Base-by-base conservation (phyloP, 495 filamentous ascomycete species). In the Annulohypoxylon stygium region DNA sequence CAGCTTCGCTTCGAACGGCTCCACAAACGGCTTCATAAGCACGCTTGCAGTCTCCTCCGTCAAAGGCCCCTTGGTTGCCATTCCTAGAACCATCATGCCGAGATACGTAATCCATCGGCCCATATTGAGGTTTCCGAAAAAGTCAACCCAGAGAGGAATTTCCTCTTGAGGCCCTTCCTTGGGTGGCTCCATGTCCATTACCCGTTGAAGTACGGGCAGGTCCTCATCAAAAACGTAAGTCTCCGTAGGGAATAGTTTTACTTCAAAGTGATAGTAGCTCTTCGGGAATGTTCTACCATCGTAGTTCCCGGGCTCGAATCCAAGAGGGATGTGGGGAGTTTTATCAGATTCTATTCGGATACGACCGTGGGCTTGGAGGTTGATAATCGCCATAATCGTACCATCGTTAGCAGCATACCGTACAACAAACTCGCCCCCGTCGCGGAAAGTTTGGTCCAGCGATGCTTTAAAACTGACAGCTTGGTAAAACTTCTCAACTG, bases 131-230 rank as follows among this genome's bases (percentile, higher is more conserved):
- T 86, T 79, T 0, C 87, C 89, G 58, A 93, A 88, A 53, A 97
- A 91, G 78, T 93, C 93, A 67, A 88, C 88, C 94, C 94, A 97
- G 26, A 94, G 80, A 0, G 94, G 94, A 18, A 93, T 73, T 76
- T 88, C 75, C 71, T 81, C 76, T 45, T 69, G 63, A 37, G 80
- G 73, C 34, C 80, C 76, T 34, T 57, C 10, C 26, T 75, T 58
- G 14, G 80, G 81, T 47, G 75, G 70, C 6, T 59, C 55, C 54
- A 83, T 39, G 75, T 76, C 23, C 68, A 61, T 4, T 80, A 84
- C 37, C 72, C 78, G 47, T 71, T 80, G 59, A 63, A 75, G 26
- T 0, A 93, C 59, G 0, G 77, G 69, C 14, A 81, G 75, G 0
- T 89, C 88, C 43, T 88, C 85, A 16, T 93, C 88, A 67, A 82